Conservation (phyloP, 345 rosid species). For the Erodium maritimum region DNA sequence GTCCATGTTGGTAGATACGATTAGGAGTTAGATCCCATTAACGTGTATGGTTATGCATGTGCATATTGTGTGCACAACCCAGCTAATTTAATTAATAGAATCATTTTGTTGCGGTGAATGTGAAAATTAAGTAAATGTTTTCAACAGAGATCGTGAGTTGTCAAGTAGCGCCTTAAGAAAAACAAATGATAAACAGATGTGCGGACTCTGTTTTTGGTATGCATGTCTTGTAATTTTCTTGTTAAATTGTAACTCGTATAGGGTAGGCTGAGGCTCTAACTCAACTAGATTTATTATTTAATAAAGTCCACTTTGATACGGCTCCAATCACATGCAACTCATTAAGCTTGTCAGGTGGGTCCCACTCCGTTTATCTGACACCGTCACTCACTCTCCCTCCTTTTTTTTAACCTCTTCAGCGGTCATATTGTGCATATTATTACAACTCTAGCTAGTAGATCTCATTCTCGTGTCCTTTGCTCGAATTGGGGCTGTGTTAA, state of each 20-base stretch:
- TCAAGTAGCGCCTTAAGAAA: too few relatives aligned
- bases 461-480: too few relatives aligned
- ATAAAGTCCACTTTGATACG: conserved; percentile 10
- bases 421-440: background rate
- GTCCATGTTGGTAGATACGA: background rate
- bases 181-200: too few relatives aligned
- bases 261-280: too few relatives aligned
- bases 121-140: too few relatives aligned
- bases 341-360: conserved; percentile 17
- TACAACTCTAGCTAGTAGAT: background rate
- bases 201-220: too few relatives aligned
- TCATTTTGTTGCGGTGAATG: too few relatives aligned
- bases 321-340: conserved; percentile 35
- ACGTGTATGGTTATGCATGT: background rate
- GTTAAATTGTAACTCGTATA: too few relatives aligned
- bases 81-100: too few relatives aligned
- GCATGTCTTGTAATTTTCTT: too few relatives aligned
- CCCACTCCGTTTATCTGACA: conserved; percentile 10
- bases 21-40: background rate
- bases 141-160: background rate
- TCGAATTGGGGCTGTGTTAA: too few relatives aligned
- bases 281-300: too few relatives aligned
- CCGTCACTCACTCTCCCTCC: background rate
- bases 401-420: background rate
- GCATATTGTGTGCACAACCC: background rate